These are phyloP conservation scores for Plasmodium fragile DNA, from an alignment of 169 alveolate species.

Conservation along the genomic window DNA sequence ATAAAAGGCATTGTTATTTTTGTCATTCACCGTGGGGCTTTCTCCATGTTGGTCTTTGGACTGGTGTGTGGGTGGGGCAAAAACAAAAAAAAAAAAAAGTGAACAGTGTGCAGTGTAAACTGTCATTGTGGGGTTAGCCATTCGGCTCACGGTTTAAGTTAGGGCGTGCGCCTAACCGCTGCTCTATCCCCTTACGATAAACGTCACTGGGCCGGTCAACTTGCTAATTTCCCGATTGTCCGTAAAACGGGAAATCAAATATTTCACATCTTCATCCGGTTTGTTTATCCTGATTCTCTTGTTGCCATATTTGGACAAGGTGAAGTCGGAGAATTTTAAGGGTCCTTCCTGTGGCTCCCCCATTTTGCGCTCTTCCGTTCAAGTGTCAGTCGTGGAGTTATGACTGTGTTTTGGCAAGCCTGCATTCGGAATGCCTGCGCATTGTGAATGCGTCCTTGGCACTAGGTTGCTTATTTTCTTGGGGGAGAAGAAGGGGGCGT, in stretches of 20 bases:
- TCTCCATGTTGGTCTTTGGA: conserved; percentile 41
- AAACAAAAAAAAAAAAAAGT: conserved; percentile 1
- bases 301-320: conserved; percentile 57
- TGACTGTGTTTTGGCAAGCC: neutral
- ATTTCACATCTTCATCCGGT: conserved; percentile 22
- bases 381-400: neutral
- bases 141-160: neutral
- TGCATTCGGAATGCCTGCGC: neutral
- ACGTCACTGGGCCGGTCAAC: conserved; percentile 42
- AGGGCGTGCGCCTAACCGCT: neutral
- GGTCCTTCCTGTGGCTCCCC: conserved; percentile 27
- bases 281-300: conserved; percentile 66
- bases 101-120: neutral
- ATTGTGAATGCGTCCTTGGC: neutral
- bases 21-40: neutral
- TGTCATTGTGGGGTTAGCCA: neutral
- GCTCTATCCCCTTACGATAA: conserved; percentile 53
- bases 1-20: conserved; percentile 18
- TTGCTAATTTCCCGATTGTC: conserved; percentile 50
- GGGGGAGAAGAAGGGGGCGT: neutral
- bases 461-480: neutral
- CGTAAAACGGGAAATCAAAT: conserved; percentile 64
- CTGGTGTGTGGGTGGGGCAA: neutral
- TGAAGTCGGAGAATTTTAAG: conserved; percentile 55
- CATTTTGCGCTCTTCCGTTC: conserved; percentile 38